Conservation (phyloP, 2,329 filamentous ascomycete species). For the Colletotrichum sp. region DNA sequence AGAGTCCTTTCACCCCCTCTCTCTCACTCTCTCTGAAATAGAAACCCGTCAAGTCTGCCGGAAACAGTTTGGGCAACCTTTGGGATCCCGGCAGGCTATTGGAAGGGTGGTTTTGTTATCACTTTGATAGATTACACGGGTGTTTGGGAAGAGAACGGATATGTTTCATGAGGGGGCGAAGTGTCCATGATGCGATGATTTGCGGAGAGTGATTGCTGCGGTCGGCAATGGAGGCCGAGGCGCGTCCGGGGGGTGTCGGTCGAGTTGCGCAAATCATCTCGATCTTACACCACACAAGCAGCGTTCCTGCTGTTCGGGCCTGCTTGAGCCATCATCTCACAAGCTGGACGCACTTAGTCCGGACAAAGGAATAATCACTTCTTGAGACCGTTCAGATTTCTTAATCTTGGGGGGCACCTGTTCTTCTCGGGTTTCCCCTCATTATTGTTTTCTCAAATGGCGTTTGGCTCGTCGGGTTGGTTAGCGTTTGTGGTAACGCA, state of each 20-base stretch:
- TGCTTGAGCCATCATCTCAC: neutral
- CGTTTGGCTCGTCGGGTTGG: neutral
- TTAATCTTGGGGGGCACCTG: neutral
- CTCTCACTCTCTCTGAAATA: neutral
- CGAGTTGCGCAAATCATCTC: slow-evolving; percentile 2
- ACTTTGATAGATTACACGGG: neutral
- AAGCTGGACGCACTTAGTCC: neutral
- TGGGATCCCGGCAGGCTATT: neutral
- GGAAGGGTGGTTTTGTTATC: neutral
- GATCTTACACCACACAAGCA: neutral
- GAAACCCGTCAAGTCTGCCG: neutral
- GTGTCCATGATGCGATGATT: slow-evolving; percentile 20
- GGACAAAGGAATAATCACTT: neutral
- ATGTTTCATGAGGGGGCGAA: slow-evolving; percentile 8
- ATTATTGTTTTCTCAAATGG: neutral
- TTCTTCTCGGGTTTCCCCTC: neutral
- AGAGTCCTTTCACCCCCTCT: neutral
- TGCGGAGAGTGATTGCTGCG: neutral
- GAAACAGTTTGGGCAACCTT: neutral
- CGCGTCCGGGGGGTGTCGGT: neutral
- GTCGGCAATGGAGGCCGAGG: neutral
- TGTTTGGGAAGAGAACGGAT: slow-evolving; percentile 7
- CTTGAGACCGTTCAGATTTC: neutral
- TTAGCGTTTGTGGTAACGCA: slow-evolving; percentile 5
- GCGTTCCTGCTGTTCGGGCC: neutral